These are phyloP conservation scores for Coniosporium tulheliwenetii DNA, from an alignment of 2,329 filamentous ascomycete species.

Conservation along the genomic window DNA sequence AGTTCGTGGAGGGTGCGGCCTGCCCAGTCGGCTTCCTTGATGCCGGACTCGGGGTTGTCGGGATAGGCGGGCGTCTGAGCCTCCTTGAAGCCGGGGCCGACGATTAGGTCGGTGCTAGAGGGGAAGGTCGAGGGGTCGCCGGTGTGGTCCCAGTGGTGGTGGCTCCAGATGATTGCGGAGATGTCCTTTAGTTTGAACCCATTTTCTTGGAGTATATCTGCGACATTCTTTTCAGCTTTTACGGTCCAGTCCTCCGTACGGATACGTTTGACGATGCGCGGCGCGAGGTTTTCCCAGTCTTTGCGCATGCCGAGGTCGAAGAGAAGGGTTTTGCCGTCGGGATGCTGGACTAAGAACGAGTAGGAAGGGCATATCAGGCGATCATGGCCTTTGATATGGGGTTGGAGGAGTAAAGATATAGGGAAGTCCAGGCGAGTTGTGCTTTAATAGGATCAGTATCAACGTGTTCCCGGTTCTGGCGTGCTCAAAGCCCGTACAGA, in stretches of 20 bases:
- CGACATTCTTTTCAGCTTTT: conserved; percentile 25
- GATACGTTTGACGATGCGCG: conserved; percentile 12
- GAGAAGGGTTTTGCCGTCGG: conserved; percentile 22
- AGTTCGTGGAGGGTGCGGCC: conserved; percentile 20
- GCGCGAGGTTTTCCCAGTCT: conserved; percentile 26
- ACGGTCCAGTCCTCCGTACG: conserved; percentile 19
- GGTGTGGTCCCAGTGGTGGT: conserved; percentile 26
- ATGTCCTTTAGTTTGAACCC: conserved; percentile 17
- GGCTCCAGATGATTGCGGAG: conserved; percentile 18
- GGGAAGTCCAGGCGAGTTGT: conserved; percentile 15
- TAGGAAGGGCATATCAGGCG: conserved; percentile 23
- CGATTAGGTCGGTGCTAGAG: conserved; percentile 24
- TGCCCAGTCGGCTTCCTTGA: conserved; percentile 25
- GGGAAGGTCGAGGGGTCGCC: conserved; percentile 29
- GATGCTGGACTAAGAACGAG: conserved; percentile 34
- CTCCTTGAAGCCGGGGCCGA: conserved; percentile 31
- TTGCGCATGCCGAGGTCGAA: conserved; percentile 33
- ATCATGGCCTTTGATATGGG: conserved; percentile 21
- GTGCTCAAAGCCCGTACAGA: conserved; percentile 2
- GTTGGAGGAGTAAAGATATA: conserved; percentile 18
- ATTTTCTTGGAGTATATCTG: conserved; percentile 23
- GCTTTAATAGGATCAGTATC: conserved; percentile 6
- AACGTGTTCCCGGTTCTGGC: too few species aligned
- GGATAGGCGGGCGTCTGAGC: conserved; percentile 30
- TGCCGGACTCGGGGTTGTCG: conserved; percentile 18